These are phyloP conservation scores for Senecio squalidus DNA, from an alignment of 140 eudicot genomes.

Conservation along the genomic window DNA sequence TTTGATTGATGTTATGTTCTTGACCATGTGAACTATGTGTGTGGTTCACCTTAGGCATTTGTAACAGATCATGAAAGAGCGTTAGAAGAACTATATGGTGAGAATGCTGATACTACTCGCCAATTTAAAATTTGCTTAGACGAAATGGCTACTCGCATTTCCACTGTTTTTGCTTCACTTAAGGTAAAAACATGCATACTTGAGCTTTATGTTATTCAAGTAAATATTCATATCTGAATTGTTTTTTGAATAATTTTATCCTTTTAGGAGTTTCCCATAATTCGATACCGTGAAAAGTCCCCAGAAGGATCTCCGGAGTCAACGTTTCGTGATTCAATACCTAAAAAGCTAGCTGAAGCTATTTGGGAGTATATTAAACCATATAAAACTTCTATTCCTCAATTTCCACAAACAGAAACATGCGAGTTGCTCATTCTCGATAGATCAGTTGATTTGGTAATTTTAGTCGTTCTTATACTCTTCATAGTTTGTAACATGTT, in stretches of 20 bases:
- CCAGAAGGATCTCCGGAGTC: constrained; percentile 28
- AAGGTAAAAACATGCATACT: constrained; percentile 43
- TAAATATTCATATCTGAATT: constrained; percentile 2
- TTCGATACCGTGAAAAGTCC: constrained; percentile 74
- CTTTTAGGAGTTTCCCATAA: constrained; percentile 70
- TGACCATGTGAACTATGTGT: constrained; percentile 13
- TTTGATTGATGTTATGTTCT: no score
- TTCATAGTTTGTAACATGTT: not conserved
- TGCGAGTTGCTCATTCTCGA: constrained; percentile 88
- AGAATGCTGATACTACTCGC: constrained; percentile 52
- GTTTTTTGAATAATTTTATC: constrained; percentile 5
- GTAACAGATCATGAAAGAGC: constrained; percentile 89
- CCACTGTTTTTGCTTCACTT: constrained; percentile 93
- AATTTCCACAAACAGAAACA: constrained; percentile 80
- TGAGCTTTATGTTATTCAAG: not conserved
- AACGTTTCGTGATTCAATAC: constrained; percentile 47
- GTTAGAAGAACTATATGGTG: constrained; percentile 63
- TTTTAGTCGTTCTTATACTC: not conserved
- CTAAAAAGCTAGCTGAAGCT: constrained; percentile 68
- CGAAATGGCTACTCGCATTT: constrained; percentile 70
- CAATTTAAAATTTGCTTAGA: constrained; percentile 47
- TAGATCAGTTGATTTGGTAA: constrained; percentile 89
- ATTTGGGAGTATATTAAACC: constrained; percentile 47
- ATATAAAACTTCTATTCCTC: constrained; percentile 66
- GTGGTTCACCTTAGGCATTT: constrained; percentile 53